These are phyloP conservation scores for Leucosporidium creatinivorum DNA, from an alignment of 768 basidiomycete genomes.

Conservation along the genomic window DNA sequence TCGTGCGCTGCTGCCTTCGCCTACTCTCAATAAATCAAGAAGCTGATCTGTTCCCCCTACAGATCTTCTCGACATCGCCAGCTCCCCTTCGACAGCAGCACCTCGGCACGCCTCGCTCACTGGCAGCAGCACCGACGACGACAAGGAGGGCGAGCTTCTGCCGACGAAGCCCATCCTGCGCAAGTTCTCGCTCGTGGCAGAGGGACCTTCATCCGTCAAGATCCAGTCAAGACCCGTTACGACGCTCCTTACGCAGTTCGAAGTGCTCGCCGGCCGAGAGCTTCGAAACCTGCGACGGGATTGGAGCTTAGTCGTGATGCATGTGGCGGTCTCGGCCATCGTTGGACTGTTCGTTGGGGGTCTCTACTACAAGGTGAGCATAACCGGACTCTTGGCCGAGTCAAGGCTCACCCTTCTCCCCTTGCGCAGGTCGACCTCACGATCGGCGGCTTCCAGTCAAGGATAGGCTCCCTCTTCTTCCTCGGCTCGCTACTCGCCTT, in stretches of 20 bases:
- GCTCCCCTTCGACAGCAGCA: no score
- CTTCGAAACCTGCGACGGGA: constrained; percentile 69
- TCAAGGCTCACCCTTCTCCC: no score
- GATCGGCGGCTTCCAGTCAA: constrained; percentile 34
- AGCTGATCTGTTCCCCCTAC: neutral
- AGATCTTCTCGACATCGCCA: constrained; percentile 73
- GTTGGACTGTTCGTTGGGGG: constrained; percentile 87
- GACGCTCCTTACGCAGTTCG: constrained; percentile 81
- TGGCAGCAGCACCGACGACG: no score
- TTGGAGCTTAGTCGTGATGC: constrained; percentile 47
- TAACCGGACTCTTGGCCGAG: no score
- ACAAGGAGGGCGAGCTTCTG: no score
- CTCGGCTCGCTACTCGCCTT: constrained; percentile 85
- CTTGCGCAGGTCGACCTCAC: constrained; percentile 8
- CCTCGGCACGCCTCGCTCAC: no score
- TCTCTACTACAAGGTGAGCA: constrained; percentile 67
- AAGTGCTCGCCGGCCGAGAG: constrained; percentile 73
- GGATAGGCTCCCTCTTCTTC: constrained; percentile 94
- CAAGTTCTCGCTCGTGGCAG: neutral
- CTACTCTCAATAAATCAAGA: no score
- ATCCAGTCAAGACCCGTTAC: constrained; percentile 50
- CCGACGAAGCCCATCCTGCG: no score
- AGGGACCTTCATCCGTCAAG: neutral
- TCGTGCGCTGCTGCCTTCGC: constrained; percentile 38
- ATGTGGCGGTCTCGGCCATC: constrained; percentile 60